phyloP scores from a whole-genome alignment of 805 yeast genomes.

The Kazachstania martiniae region DNA sequence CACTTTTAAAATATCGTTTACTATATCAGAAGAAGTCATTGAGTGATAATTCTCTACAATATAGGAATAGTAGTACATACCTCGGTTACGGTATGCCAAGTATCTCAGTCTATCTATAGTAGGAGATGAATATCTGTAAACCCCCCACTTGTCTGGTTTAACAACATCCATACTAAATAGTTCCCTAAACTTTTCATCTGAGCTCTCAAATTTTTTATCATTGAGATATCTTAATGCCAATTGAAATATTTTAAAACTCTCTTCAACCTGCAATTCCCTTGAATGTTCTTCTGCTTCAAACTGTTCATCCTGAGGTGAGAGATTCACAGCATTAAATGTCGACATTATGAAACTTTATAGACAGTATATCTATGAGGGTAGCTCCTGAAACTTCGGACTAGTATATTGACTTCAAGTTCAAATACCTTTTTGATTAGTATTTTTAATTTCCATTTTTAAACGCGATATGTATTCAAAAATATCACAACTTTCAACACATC shows the following conservation, averaged over 20 bases:
- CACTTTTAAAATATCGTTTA: constrained; percentile 33
- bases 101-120: constrained; percentile 65
- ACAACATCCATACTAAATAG: constrained; percentile 64
- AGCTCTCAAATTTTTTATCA: constrained; percentile 33
- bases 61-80: constrained; percentile 48
- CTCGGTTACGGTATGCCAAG: constrained; percentile 72
- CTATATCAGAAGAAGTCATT: constrained; percentile 29
- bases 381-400: too few species aligned
- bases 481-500: too few species aligned
- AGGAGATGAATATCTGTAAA: constrained; percentile 38
- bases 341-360: constrained; percentile 41
- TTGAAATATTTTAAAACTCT: constrained; percentile 68
- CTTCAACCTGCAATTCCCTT: constrained; percentile 80
- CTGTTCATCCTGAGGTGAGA: constrained; percentile 56
- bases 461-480: too few species aligned
- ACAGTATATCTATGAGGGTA: too few species aligned
- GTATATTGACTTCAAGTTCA: too few species aligned
- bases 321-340: constrained; percentile 68
- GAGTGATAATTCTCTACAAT: constrained; percentile 15
- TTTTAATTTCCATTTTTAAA: too few species aligned
- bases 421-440: too few species aligned
- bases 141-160: constrained; percentile 32
- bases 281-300: constrained; percentile 82
- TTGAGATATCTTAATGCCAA: constrained; percentile 57
- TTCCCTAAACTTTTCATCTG: constrained; percentile 46